These are phyloP conservation scores for Pythium dissotocum DNA, from an alignment of 352 stramenopile genomes.

Conservation along the genomic window DNA sequence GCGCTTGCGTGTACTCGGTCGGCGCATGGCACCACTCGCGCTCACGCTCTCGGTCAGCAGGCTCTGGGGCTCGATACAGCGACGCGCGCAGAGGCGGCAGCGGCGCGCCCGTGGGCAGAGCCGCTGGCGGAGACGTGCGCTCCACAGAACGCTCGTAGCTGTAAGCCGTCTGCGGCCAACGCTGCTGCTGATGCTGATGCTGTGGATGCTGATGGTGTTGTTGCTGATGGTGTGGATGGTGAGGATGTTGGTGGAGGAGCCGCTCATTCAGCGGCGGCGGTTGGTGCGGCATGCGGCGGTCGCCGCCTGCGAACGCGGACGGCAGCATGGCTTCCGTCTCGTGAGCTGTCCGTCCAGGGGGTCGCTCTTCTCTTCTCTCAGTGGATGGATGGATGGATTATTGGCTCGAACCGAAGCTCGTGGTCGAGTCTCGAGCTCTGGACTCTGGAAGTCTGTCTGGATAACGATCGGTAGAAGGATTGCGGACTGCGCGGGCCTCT, in stretches of 20 bases:
- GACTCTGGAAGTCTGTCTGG: too few relatives aligned
- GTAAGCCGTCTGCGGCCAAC: not conserved
- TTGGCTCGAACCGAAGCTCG: not conserved
- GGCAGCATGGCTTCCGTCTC: not conserved
- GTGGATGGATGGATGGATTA: not conserved
- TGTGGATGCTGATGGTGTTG: too few relatives aligned
- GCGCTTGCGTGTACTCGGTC: not conserved
- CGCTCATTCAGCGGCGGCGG: too few relatives aligned
- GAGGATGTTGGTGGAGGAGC: too few relatives aligned
- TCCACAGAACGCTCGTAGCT: not conserved
- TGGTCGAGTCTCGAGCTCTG: not conserved
- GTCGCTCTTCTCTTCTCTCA: not conserved
- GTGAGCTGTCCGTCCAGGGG: too few relatives aligned
- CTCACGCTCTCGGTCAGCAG: not conserved
- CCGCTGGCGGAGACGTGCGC: not conserved
- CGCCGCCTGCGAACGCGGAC: not conserved
- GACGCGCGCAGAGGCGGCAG: slow-evolving; percentile 20
- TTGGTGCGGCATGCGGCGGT: not conserved
- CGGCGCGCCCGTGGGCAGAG: not conserved
- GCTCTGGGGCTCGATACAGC: slow-evolving; percentile 1
- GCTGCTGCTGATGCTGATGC: not conserved
- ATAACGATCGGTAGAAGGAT: not conserved
- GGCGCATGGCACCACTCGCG: not conserved
- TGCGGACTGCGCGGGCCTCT: not conserved
- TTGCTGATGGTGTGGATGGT: too few relatives aligned